Evolutionary conservation across 2,329 filamentous ascomycete genomes (phyloP), one percentile per base, ranked within the genome.

Genomic region (Penicillium sumatraense): DNA sequence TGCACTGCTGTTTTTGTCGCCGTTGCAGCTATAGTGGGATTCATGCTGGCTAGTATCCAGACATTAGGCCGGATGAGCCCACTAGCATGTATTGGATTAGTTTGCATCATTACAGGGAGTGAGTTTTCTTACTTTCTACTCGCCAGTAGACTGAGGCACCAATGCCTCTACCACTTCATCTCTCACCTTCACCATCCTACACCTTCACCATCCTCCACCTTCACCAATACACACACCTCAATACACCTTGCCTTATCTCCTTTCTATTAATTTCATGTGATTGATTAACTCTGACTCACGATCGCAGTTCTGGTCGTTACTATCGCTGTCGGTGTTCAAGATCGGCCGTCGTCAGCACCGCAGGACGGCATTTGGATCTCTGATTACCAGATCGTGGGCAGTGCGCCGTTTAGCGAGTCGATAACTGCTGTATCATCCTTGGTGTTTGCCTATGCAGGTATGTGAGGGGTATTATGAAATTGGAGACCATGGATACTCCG

Each of bases 361-460:
- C 33, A 49, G 29, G 46, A 52, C 18, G 55, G 53, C 8, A 36
- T 62, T 10, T 62, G 60, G 60, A 48, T 56, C 2, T 47, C 60
- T 9, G 57, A 62, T 44, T 62, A 62, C 31, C 56, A 62, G 26
- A 54, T 71, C 10, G 50, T 69, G 14, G 47, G 14, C 11, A 51
- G 61, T 20, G 61, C 64, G 2, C 60, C 49, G 0, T 73, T 73
- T 44, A 53, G 58, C 8, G 58, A 62, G 3, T 69, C 63, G 2
- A 72, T 73, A 23, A 62, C 68, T 1, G 67, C 71, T 2, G 60
- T 67, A 6, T 62, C 68, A 1, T 66, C 66, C 2, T 58, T 73
- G 20, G 61, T 72, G 40, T 67, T 73, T 51, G 64, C 66, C 9
- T 68, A 61, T 35, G 58, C 65, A 3, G 72, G 66, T 8, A 24